Conservation (phyloP, 2,329 filamentous ascomycete genomes). For the Aspergillus eucalypticola region DNA sequence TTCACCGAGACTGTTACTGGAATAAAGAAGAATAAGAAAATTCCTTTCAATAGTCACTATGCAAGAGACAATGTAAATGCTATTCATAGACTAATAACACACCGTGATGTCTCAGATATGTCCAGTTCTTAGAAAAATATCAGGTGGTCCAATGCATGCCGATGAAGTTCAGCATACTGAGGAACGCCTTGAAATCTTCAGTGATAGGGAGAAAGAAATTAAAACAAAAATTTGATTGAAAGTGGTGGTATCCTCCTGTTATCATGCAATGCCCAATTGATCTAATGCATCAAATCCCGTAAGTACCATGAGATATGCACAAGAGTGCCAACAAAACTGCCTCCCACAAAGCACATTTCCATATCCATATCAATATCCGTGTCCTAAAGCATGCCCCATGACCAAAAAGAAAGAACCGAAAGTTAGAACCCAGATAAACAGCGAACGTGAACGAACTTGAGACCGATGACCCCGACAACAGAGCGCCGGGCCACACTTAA, state of each 20-base stretch:
- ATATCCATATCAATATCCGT: neutral
- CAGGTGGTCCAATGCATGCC: too few species aligned
- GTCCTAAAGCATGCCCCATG: neutral
- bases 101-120: too few species aligned
- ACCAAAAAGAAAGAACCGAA: neutral
- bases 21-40: too few species aligned
- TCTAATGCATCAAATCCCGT: conserved; percentile 10
- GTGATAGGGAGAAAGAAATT: neutral
- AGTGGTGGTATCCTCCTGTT: neutral
- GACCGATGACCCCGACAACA: neutral
- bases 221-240: neutral
- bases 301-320: conserved; percentile 1
- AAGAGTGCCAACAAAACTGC: conserved; percentile 8
- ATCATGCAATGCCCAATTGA: conserved; percentile 3
- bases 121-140: too few species aligned
- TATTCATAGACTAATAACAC: too few species aligned
- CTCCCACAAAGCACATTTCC: conserved; percentile 4
- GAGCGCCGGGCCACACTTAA: neutral
- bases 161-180: too few species aligned
- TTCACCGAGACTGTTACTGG: too few species aligned
- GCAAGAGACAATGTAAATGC: too few species aligned
- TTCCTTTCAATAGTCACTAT: too few species aligned
- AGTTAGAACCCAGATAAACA: neutral
- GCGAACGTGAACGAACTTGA: neutral
- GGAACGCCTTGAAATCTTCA: too few species aligned